Percentiles rank a stretch among this genome's conserved stretches.
phyloP scores from a whole-genome alignment of 2,329 filamentous ascomycete genomes.

The Nigrograna mackinnonii region DNA sequence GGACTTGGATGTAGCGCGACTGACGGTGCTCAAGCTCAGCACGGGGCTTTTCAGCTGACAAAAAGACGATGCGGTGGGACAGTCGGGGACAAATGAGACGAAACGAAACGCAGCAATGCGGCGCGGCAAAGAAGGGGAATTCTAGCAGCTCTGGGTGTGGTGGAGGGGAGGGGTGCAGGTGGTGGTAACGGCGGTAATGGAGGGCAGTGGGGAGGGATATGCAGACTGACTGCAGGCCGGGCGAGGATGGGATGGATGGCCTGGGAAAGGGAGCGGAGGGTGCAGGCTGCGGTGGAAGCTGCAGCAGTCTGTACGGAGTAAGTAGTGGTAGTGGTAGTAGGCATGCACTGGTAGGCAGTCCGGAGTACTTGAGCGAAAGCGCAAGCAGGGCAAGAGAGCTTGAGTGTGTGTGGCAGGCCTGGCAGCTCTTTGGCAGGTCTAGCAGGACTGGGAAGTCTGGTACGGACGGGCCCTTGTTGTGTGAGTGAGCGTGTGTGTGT shows the following conservation, averaged over 20 bases:
- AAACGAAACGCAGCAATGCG: slow-evolving; percentile 17
- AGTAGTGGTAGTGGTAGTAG: too few relatives aligned
- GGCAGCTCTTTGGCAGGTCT: background rate
- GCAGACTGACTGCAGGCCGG: too few relatives aligned
- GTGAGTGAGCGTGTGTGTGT: slow-evolving; percentile 13
- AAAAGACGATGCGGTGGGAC: slow-evolving; percentile 27
- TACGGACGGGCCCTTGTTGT: slow-evolving; percentile 15
- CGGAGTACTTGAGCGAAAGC: too few relatives aligned
- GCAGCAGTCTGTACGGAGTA: too few relatives aligned
- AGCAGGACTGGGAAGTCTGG: slow-evolving; percentile 3
- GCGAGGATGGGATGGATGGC: slow-evolving; percentile 24
- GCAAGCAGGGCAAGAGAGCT: too few relatives aligned
- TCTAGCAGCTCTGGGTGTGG: too few relatives aligned
- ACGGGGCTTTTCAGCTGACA: slow-evolving; percentile 27
- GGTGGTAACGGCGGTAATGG: too few relatives aligned
- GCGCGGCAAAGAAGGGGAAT: slow-evolving; percentile 13
- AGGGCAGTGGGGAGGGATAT: too few relatives aligned
- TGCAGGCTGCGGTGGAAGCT: too few relatives aligned
- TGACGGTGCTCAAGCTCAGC: slow-evolving; percentile 5
- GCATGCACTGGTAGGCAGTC: too few relatives aligned
- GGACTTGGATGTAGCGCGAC: slow-evolving; percentile 24
- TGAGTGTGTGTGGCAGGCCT: too few relatives aligned
- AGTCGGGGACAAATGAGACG: slow-evolving; percentile 17
- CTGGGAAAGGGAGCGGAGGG: too few relatives aligned
- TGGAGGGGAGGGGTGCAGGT: slow-evolving; percentile 26